Evolutionary conservation across 208 protist genomes (phyloP).

Genomic region (Naegleria lovaniensis): DNA sequence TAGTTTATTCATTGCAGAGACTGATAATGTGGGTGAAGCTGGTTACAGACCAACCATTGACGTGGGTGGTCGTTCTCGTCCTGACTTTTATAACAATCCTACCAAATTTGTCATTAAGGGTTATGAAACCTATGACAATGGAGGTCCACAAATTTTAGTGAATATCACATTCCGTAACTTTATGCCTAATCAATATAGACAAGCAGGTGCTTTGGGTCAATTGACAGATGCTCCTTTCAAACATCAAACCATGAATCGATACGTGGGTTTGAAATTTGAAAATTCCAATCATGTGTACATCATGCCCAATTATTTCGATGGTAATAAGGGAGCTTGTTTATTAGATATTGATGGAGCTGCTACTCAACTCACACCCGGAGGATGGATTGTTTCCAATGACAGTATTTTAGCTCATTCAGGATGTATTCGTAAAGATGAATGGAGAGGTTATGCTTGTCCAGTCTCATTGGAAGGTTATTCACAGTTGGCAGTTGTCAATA

Average conservation of each 20-base stretch:
- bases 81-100: neutral
- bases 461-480: neutral
- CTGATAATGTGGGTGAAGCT: neutral
- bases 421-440: neutral
- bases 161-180: neutral
- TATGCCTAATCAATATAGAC: neutral
- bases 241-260: neutral
- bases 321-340: neutral
- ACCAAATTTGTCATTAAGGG: neutral
- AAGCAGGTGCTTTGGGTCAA: neutral
- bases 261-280: neutral
- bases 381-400: neutral
- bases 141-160: neutral
- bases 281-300: neutral
- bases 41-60: neutral
- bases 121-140: slow-evolving; percentile 18
- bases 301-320: neutral
- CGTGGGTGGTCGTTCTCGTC: neutral
- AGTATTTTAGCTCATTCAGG: neutral
- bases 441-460: slow-evolving; percentile 10
- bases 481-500: neutral
- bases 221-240: neutral
- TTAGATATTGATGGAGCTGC: neutral
- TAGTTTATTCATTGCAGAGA: neutral
- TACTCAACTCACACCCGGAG: neutral